Evolutionary conservation across 1,284 basidiomycete species (phyloP).

Genomic region (Fomitopsis betulina): DNA sequence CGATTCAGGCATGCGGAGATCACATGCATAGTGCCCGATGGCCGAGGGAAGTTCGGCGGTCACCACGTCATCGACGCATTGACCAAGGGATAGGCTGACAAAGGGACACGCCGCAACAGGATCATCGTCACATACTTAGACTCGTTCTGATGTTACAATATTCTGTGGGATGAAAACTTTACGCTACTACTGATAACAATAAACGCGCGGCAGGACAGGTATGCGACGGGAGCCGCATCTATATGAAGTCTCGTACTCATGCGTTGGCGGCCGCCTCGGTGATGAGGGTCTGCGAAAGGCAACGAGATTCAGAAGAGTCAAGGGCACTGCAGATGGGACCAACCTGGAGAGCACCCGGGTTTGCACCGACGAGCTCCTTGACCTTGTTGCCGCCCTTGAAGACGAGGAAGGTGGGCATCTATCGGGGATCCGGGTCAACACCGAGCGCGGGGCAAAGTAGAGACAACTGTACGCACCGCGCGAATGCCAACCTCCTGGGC

Average conservation of each 20-base stretch:
- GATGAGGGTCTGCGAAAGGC: conserved; percentile 11
- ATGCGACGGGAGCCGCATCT: neutral
- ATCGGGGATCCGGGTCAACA: neutral
- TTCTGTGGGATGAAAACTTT: conserved; percentile 1
- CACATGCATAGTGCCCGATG: neutral
- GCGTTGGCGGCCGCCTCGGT: neutral
- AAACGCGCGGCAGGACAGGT: neutral
- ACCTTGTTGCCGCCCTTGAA: conserved; percentile 69
- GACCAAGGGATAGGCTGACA: neutral
- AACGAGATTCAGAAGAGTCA: neutral
- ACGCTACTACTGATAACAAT: conserved; percentile 6
- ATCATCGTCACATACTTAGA: neutral
- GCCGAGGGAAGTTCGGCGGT: neutral
- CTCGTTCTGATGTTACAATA: conserved; percentile 4
- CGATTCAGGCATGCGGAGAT: neutral
- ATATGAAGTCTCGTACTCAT: neutral
- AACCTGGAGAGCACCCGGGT: conserved; percentile 32
- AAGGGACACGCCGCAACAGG: neutral
- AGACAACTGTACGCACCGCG: conserved; percentile 42
- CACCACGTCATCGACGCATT: neutral
- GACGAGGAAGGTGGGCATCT: conserved; percentile 77
- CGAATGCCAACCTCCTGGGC: conserved; percentile 67
- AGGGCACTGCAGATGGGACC: neutral
- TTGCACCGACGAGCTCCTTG: conserved; percentile 61
- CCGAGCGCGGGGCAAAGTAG: neutral